These are phyloP conservation scores for Pythium phragmitis DNA, from an alignment of 352 stramenopile species.

Conservation along the genomic window DNA sequence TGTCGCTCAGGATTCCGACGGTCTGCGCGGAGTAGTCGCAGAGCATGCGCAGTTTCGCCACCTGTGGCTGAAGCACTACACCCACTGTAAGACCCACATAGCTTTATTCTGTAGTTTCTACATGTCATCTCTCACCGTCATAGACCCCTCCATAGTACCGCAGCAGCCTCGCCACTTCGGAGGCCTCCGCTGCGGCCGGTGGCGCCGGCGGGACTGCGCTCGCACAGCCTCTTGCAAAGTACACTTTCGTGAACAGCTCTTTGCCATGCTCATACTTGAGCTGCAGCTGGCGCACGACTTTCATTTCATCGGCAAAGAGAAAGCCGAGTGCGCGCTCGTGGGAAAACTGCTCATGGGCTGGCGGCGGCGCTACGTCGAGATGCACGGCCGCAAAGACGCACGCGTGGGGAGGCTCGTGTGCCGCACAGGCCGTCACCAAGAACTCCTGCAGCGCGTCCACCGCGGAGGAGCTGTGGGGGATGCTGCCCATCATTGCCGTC, in stretches of 20 bases:
- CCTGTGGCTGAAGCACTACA: slow-evolving; percentile 58
- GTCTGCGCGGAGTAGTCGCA: slow-evolving; percentile 59
- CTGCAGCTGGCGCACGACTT: slow-evolving; percentile 54
- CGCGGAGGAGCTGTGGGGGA: slow-evolving; percentile 1
- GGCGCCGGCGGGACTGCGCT: slow-evolving; percentile 40
- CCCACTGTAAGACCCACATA: neutral
- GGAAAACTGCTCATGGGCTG: slow-evolving; percentile 36
- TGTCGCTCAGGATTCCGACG: slow-evolving; percentile 63
- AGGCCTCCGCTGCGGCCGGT: slow-evolving; percentile 22
- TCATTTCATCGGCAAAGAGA: slow-evolving; percentile 63
- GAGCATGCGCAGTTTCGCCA: slow-evolving; percentile 53
- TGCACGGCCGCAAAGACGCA: slow-evolving; percentile 22
- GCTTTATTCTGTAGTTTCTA: neutral
- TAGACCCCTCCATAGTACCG: slow-evolving; percentile 54
- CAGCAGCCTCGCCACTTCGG: slow-evolving; percentile 25
- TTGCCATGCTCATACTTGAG: slow-evolving; percentile 32
- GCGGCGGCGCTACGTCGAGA: slow-evolving; percentile 31
- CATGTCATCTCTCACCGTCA: slow-evolving; percentile 28
- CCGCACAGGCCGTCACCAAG: slow-evolving; percentile 23
- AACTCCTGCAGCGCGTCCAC: slow-evolving; percentile 37
- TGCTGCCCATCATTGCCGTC: neutral
- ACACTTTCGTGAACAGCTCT: slow-evolving; percentile 45
- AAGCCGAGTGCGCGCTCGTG: slow-evolving; percentile 50
- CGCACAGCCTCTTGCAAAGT: slow-evolving; percentile 60
- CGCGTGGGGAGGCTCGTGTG: slow-evolving; percentile 20